Percentiles rank a stretch among this genome's conserved stretches.
Evolutionary conservation across 495 filamentous ascomycete species (phyloP).

Genomic region (Trichoderma reesei): DNA sequence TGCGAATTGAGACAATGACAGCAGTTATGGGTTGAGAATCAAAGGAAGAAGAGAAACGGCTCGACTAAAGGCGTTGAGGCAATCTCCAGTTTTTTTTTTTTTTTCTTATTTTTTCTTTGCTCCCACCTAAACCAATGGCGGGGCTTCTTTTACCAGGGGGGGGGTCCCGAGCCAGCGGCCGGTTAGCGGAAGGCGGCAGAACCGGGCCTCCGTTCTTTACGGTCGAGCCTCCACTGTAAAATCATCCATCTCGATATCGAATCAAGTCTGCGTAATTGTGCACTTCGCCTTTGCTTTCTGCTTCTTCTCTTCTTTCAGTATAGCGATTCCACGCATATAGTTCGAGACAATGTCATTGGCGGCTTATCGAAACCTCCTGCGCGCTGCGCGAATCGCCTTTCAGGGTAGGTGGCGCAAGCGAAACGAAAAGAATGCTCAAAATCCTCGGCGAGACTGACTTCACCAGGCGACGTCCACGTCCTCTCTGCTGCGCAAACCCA

Average conservation of each 20-base stretch:
- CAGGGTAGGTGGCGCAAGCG: constrained; percentile 43
- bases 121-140: neutral
- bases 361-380: constrained; percentile 77
- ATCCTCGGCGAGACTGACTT: neutral
- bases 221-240: neutral
- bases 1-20: neutral
- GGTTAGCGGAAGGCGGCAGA: neutral
- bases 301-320: neutral
- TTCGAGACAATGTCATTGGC: constrained; percentile 48
- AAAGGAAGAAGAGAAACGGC: neutral
- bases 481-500: constrained; percentile 58
- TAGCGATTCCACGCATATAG: neutral
- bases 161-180: neutral
- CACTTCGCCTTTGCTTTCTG: too few relatives aligned
- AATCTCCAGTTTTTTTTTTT: constrained; percentile 14
- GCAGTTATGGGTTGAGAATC: constrained; percentile 11
- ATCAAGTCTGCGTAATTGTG: too few relatives aligned
- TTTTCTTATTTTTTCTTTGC: neutral
- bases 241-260: neutral
- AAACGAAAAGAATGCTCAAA: neutral
- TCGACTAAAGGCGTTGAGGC: constrained; percentile 11
- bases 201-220: neutral
- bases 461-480: constrained; percentile 54
- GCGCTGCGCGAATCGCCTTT: constrained; percentile 75
- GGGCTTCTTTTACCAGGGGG: neutral